Conservation (phyloP, 1,139 yeast species). For the Taphrina flavorubra region DNA sequence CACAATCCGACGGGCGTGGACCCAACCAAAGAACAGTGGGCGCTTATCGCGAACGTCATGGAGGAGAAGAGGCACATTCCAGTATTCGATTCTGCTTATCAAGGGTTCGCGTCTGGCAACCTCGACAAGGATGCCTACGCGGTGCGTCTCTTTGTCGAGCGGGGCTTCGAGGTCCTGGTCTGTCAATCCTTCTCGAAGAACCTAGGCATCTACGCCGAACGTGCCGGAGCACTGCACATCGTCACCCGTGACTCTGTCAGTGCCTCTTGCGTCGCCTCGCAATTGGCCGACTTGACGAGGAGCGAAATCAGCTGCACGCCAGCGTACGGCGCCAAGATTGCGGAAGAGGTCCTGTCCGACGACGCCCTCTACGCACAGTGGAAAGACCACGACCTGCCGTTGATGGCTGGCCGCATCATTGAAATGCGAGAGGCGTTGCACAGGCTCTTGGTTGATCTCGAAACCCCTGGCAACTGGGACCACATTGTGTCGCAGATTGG, state of each 20-base stretch:
- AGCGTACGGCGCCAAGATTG: slow-evolving; percentile 89
- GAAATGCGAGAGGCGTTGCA: slow-evolving; percentile 65
- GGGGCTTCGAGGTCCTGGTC: slow-evolving; percentile 62
- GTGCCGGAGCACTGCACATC: slow-evolving; percentile 86
- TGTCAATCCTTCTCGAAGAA: slow-evolving; percentile 96
- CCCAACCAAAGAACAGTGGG: slow-evolving; percentile 82
- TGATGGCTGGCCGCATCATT: slow-evolving; percentile 78
- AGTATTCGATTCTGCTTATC: slow-evolving; percentile 89
- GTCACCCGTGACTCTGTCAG: slow-evolving; percentile 51
- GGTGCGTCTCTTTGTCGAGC: slow-evolving; percentile 55
- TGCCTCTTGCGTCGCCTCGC: slow-evolving; percentile 66
- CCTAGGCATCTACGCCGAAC: slow-evolving; percentile 96
- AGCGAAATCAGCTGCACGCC: slow-evolving; percentile 94
- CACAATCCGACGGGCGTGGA: slow-evolving; percentile 98
- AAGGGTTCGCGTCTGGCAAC: slow-evolving; percentile 85
- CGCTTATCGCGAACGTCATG: slow-evolving; percentile 66
- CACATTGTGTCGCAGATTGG: slow-evolving; percentile 90
- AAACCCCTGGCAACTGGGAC: slow-evolving; percentile 75
- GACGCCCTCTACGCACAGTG: slow-evolving; percentile 70
- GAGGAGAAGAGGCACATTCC: slow-evolving; percentile 66
- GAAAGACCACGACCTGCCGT: slow-evolving; percentile 70
- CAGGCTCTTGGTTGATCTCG: slow-evolving; percentile 60
- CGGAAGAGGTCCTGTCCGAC: slow-evolving; percentile 71
- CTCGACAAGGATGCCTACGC: slow-evolving; percentile 61
- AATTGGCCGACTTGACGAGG: slow-evolving; percentile 77